Conservation (phyloP, 148 eudicot species). For the Fagopyrum esculentum region DNA sequence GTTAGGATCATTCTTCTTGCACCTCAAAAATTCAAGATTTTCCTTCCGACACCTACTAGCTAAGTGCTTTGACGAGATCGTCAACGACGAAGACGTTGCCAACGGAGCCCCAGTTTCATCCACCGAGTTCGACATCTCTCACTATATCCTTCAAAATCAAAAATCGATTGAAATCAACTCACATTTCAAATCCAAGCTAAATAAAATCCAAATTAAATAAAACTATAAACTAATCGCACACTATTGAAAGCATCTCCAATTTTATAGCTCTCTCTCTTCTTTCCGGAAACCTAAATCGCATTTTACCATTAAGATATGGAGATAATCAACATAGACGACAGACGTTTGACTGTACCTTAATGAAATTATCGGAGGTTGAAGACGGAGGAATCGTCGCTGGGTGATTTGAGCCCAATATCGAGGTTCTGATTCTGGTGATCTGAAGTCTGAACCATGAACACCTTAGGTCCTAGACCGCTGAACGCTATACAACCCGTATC, state of each 20-base stretch:
- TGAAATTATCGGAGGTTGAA: conserved; percentile 3
- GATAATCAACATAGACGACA: background rate
- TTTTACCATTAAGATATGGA: background rate
- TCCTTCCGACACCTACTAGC: conserved; percentile 37
- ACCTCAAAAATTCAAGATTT: conserved; percentile 49
- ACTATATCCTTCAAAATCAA: background rate
- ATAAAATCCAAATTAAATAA: background rate
- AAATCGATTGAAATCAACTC: background rate
- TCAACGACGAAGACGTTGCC: conserved; percentile 53
- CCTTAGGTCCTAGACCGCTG: background rate
- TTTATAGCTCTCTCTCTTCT: background rate
- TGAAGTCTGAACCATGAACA: background rate
- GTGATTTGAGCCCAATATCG: background rate
- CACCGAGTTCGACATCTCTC: conserved; percentile 34
- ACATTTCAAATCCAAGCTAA: conserved; percentile 8
- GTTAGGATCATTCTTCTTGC: conserved; percentile 62
- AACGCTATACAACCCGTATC: background rate
- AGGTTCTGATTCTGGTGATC: conserved; percentile 8
- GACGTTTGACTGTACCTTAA: background rate
- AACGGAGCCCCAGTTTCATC: conserved; percentile 40
- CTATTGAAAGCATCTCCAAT: background rate
- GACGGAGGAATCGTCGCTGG: background rate
- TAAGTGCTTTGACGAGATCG: conserved; percentile 56
- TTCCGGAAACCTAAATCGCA: background rate
- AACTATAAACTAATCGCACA: background rate